Evolutionary conservation across 1,139 yeast genomes (phyloP).

Genomic region (Tardiomyces digboiensis): DNA sequence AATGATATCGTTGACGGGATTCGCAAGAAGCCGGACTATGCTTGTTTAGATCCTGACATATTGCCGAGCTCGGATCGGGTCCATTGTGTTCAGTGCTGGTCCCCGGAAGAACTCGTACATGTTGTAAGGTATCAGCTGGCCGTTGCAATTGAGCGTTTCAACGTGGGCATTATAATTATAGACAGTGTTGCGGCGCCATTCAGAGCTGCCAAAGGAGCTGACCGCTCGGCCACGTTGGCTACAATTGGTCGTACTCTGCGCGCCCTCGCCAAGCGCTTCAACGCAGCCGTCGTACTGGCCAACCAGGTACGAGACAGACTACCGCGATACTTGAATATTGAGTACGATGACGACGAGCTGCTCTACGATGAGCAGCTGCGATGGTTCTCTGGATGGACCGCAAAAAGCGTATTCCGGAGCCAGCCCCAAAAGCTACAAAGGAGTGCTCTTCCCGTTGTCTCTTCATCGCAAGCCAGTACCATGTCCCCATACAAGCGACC

Average conservation of each 20-base stretch:
- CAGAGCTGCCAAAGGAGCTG: conserved; percentile 45
- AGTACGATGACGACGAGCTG: conserved; percentile 12
- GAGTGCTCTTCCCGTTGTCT: not conserved
- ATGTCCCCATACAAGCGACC: not conserved
- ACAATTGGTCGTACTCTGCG: conserved; percentile 40
- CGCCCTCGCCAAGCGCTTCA: conserved; percentile 37
- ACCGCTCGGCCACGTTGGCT: conserved; percentile 2
- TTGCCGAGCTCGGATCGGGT: conserved; percentile 37
- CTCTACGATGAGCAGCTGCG: conserved; percentile 59
- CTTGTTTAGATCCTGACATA: not conserved
- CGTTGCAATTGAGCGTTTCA: conserved; percentile 30
- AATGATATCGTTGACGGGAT: conserved; percentile 26
- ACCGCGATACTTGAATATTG: conserved; percentile 6
- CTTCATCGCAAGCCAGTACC: conserved; percentile 9
- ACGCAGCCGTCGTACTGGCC: conserved; percentile 58
- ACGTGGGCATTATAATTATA: conserved; percentile 48
- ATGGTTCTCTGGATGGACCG: conserved; percentile 69
- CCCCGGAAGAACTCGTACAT: conserved; percentile 67
- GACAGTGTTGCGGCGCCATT: conserved; percentile 88
- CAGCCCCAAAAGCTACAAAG: not conserved
- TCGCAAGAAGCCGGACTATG: conserved; percentile 14
- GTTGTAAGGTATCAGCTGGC: conserved; percentile 68
- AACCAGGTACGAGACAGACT: conserved; percentile 68
- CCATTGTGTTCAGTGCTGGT: conserved; percentile 54
- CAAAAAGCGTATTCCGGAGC: conserved; percentile 12